Base-by-base conservation (phyloP, 495 filamentous ascomycete species). In the Tuber aestivum region DNA sequence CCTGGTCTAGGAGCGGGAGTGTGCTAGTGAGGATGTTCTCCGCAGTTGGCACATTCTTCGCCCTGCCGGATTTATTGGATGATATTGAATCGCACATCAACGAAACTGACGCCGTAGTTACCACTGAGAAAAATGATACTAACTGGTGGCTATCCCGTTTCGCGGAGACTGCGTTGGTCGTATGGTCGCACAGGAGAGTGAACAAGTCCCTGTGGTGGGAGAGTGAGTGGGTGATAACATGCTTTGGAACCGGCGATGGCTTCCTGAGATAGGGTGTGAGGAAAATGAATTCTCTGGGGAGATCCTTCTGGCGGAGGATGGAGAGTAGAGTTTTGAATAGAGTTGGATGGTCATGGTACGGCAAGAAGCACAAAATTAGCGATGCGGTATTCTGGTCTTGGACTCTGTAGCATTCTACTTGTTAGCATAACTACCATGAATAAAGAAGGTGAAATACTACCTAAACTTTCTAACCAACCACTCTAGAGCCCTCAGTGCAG, bases 401-500 rank as follows among this genome's bases (percentile, higher is more conserved):
- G 41, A 95, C 86, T 75, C 95, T 97, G 77, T n/a, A 45, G 2
- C 27, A 74, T 14, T 35, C 56, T 32, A 32, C 12, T 18, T 41
- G 77, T 88, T 81, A 89, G 86, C 74, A 70, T 23, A 61, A 56
- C 41, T 14, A 16, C 61, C 18, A 35, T 40, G 68, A 8, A 65
- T 38, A 10, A n/a, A 72, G 72, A 45, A 61, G 27, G n/a, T 32
- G 40, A 32, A 78, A 32, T 78, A 88, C 41, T 86, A 97, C 94
- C 93, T 89, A 78, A 98, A 99, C 75, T 94, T 88, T 81, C 95
- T 87, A 42, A 99, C 87, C 37, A 97, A 87, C 95, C 95, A 99
- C 85, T 99, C 96, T 44, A 97, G 86, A 7, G 94, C 92, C 80
- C 94, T 97, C 21, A 95, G 87, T 2, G 92, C 93, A 23, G 95